Base-by-base conservation (phyloP, 495 filamentous ascomycete species). In the Penicillium goetzii region DNA sequence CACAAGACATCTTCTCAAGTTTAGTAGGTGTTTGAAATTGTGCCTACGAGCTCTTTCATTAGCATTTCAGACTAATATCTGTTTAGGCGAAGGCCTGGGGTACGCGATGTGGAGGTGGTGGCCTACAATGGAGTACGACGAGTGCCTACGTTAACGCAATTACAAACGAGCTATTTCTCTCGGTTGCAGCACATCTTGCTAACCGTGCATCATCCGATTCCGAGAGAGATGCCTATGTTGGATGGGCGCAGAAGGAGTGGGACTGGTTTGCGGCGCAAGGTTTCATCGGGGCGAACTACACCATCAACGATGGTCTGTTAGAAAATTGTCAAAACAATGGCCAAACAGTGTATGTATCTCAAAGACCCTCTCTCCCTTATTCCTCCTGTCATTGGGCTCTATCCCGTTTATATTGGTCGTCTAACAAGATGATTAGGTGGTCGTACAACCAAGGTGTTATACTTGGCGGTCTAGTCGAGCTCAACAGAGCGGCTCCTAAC, bases 361-460 rank as follows among this genome's bases (percentile, higher is more conserved):
- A 10, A 1, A n/a, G 33, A 4, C 41, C 17, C 4, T 19, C 41
- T 43, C 19, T 19, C 8, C n/a, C 7, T 43, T 21, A 1, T 10
- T 19, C n/a, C 19, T 43, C 4, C 40, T 0, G 38, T 9, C n/a
- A 45, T 15, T 21, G 3, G 15, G 10, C 21, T 23, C 4, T 2
- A 2, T 47, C 2, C 1, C 1, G 7, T 45, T 6, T 5, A 23
- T 45, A 3, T 10, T 23, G 43, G 21, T 25, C 25, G 19, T 49
- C 58, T 55, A 59, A 64, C 28, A 17, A 36, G 12, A 56, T 52
- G 25, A 19, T 3, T 25, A 77, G 75, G 9, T 93, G 86, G 85
- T 86, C 88, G 0, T 94, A 94, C 78, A 94, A 92, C 76, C 90
- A 94, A 74, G 90, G 90, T 40, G 89, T 92, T 30, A 79, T 93